Base-by-base conservation (phyloP, 805 yeast genomes). In the Wickerhamomyces strasburgensis region DNA sequence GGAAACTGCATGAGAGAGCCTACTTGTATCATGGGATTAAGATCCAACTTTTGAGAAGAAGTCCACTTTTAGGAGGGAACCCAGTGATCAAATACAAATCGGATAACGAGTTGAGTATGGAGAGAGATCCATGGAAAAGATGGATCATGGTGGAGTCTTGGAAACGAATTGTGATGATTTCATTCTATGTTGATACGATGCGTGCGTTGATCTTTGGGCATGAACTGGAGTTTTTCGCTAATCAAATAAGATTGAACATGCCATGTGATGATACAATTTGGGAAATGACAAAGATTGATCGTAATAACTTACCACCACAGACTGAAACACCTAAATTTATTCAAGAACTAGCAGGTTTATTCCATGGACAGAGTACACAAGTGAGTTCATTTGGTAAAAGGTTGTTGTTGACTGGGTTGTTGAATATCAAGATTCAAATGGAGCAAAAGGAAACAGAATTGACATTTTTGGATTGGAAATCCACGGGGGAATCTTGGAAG, bases 11-110 rank as follows among this genome's bases (percentile, higher is more conserved):
- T 54, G 96, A 86, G 60, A 60, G 96, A 33, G 84, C 86, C 0
- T 90, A 82, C 57, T 62, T 87, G 14, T 95, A 87, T 54, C 96
- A 87, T 57, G 95, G 93, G 5, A 82, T 95, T 0, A 78, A 88
- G 0, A 78, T 85, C 28, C 95, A 86, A 57, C 61, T 86, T 29
- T 61, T 86, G 34, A 64, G 94, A 47, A 67, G 95, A 48, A 76
- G 86, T 0, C 86, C 94, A 1, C 72, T 83, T 1, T 58, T 86
- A 24, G 88, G 88, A 11, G 88, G 88, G 0, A 75, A 81, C 25
- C 7, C 25, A 21, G 84, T 87, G 0, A 36, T 61, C 39, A 38
- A 59, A 19, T 43, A 56, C 47, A 46, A 59, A 37, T 47, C 52
- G 5, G 58, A 52, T 18, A 54, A 55, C 29, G 55, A 48, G 14